phyloP scores from a whole-genome alignment of 2,329 filamentous ascomycete genomes.

The Cladophialophora chaetospira region DNA sequence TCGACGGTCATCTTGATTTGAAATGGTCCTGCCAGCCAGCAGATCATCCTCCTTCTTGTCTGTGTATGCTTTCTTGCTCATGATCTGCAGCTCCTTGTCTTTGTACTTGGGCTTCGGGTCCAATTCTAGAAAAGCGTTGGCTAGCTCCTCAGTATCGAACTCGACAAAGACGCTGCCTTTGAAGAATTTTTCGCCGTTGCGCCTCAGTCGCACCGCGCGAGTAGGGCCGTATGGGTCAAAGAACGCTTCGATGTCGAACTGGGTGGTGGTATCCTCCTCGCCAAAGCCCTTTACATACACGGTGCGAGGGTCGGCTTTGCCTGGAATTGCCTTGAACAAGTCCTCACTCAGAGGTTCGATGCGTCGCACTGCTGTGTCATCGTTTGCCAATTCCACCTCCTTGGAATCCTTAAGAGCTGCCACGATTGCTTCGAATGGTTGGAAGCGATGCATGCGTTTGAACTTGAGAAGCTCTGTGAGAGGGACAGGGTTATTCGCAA shows the following conservation, averaged over 20 bases:
- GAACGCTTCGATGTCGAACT: slow-evolving; percentile 93
- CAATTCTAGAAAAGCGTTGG: slow-evolving; percentile 75
- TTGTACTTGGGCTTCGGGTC: slow-evolving; percentile 85
- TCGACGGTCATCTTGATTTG: slow-evolving; percentile 52
- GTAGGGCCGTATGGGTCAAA: slow-evolving; percentile 78
- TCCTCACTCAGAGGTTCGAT: slow-evolving; percentile 67
- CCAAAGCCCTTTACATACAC: slow-evolving; percentile 96
- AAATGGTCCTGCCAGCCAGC: slow-evolving; percentile 67
- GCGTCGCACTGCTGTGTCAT: slow-evolving; percentile 72
- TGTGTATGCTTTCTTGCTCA: slow-evolving; percentile 86
- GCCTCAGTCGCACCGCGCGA: slow-evolving; percentile 83
- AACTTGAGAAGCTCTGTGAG: slow-evolving; percentile 80
- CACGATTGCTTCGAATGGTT: slow-evolving; percentile 81
- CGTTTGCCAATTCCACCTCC: slow-evolving; percentile 71
- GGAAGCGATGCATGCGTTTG: slow-evolving; percentile 95
- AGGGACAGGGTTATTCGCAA: slow-evolving; percentile 77
- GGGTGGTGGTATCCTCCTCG: slow-evolving; percentile 76
- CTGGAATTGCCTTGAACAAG: slow-evolving; percentile 54
- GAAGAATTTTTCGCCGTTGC: slow-evolving; percentile 71
- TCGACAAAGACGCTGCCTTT: slow-evolving; percentile 97
- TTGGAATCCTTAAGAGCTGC: slow-evolving; percentile 78
- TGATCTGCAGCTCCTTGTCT: slow-evolving; percentile 74
- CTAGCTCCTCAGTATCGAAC: slow-evolving; percentile 76
- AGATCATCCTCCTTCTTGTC: slow-evolving; percentile 75
- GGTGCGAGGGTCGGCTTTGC: slow-evolving; percentile 68